Percentiles rank a stretch among this genome's conserved stretches.
These are phyloP conservation scores for Strigomonas culicis DNA, from an alignment of 208 protist genomes.

Conservation along the genomic window DNA sequence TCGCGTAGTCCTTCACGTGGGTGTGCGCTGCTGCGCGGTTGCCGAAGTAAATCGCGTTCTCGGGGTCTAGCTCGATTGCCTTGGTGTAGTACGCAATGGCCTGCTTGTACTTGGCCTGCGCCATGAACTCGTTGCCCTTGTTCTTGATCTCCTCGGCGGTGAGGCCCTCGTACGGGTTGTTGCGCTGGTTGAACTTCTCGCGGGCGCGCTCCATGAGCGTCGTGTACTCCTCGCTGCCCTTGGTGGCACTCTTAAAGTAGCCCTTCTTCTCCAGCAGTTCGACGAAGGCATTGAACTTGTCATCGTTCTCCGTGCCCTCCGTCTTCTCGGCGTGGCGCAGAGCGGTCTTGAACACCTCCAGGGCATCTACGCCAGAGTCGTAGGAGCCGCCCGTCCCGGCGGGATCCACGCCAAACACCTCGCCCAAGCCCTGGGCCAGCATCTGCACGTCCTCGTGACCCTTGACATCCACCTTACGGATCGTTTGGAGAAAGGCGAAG, in stretches of 20 bases:
- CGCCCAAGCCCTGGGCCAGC: slow-evolving; percentile 54
- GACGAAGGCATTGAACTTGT: slow-evolving; percentile 86
- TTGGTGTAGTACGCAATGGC: slow-evolving; percentile 92
- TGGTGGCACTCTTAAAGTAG: slow-evolving; percentile 84
- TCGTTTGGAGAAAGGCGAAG: slow-evolving; percentile 82
- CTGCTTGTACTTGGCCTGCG: slow-evolving; percentile 90
- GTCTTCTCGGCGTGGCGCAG: slow-evolving; percentile 39
- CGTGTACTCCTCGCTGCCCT: slow-evolving; percentile 72
- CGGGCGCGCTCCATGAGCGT: slow-evolving; percentile 75
- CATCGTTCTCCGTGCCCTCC: slow-evolving; percentile 57
- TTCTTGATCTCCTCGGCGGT: slow-evolving; percentile 91
- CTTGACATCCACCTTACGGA: slow-evolving; percentile 41
- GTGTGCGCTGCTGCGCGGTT: slow-evolving; percentile 92
- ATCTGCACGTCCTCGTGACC: slow-evolving; percentile 36
- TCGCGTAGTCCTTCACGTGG: slow-evolving; percentile 88
- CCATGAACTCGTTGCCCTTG: slow-evolving; percentile 92
- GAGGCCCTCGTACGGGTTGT: slow-evolving; percentile 90
- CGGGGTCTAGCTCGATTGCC: slow-evolving; percentile 87
- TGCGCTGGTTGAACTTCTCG: slow-evolving; percentile 86
- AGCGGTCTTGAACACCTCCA: slow-evolving; percentile 55
- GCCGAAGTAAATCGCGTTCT: slow-evolving; percentile 88
- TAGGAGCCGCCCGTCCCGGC: slow-evolving; percentile 58
- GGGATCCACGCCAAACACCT: slow-evolving; percentile 77
- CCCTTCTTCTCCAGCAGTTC: slow-evolving; percentile 87
- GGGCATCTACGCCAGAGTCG: slow-evolving; percentile 63